Percentiles rank a stretch among this genome's conserved stretches.
Conservation (phyloP, 2,329 filamentous ascomycete species). For the Colletotrichum chlorophyti region DNA sequence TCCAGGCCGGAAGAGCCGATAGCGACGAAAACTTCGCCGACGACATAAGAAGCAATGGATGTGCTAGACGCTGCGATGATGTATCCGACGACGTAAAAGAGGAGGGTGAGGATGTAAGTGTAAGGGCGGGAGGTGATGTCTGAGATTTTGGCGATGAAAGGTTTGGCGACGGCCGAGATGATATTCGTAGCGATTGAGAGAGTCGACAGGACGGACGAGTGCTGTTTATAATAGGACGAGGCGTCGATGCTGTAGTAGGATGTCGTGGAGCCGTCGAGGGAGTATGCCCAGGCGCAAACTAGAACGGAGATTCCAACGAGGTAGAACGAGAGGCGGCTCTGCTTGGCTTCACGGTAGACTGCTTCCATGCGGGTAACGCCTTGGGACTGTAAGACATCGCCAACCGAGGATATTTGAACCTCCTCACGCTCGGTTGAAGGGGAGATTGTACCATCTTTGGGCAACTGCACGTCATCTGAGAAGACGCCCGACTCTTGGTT, state of each 20-base stretch:
- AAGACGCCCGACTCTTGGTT: not conserved
- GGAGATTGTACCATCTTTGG: not conserved
- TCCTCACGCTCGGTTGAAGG: not conserved
- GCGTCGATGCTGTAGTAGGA: slow-evolving; percentile 38
- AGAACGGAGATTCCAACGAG: slow-evolving; percentile 37
- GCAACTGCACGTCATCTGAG: not conserved
- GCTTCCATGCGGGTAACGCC: slow-evolving; percentile 40
- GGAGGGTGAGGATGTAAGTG: slow-evolving; percentile 61
- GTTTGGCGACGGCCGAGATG: slow-evolving; percentile 61
- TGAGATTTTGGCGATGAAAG: slow-evolving; percentile 66
- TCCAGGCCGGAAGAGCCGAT: slow-evolving; percentile 65
- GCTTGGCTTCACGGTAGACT: slow-evolving; percentile 36
- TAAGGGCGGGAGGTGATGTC: slow-evolving; percentile 69
- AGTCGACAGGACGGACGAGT: slow-evolving; percentile 37
- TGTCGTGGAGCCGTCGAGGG: slow-evolving; percentile 38
- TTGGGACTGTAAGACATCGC: slow-evolving; percentile 28
- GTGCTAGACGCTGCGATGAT: slow-evolving; percentile 62
- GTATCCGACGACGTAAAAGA: slow-evolving; percentile 62
- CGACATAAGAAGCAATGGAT: slow-evolving; percentile 58
- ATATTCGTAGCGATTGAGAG: slow-evolving; percentile 41
- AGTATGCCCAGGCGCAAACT: slow-evolving; percentile 40
- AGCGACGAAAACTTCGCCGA: slow-evolving; percentile 64
- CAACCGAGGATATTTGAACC: not conserved
- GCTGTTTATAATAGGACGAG: slow-evolving; percentile 37
- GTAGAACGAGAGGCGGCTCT: slow-evolving; percentile 34